Evolutionary conservation across 1,139 yeast genomes (phyloP).

Genomic region (Lodderomyces elongisporus): DNA sequence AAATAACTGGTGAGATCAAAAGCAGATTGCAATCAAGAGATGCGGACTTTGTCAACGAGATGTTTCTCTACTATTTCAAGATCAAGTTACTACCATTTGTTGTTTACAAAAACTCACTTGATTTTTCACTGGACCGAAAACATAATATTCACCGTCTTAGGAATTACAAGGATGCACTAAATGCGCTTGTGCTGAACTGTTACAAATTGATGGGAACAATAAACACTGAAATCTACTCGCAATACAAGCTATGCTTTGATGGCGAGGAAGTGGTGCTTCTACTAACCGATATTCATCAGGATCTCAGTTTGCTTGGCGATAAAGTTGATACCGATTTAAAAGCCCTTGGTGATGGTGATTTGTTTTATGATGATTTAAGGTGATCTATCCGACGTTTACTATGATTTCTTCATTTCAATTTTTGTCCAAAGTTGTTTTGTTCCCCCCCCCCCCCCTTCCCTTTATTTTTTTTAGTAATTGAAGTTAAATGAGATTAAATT

Average conservation of each 20-base stretch:
- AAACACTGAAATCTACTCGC: neutral
- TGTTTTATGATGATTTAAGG: constrained; percentile 6
- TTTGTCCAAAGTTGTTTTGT: no score
- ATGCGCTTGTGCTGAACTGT: constrained; percentile 1
- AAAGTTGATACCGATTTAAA: constrained; percentile 10
- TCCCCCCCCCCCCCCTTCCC: no score
- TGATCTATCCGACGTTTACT: no score
- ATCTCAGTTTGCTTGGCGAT: constrained; percentile 7
- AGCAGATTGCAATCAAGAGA: constrained; percentile 3
- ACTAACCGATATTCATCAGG: constrained; percentile 10
- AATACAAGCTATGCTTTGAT: constrained; percentile 2
- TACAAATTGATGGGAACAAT: constrained; percentile 3
- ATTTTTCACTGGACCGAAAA: constrained; percentile 3
- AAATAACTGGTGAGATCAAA: constrained; percentile 1
- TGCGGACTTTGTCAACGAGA: constrained; percentile 4
- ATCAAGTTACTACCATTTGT: constrained; percentile 13
- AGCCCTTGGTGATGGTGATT: constrained; percentile 10
- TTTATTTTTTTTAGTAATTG: no score
- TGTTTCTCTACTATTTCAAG: constrained; percentile 11
- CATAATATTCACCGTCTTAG: constrained; percentile 1
- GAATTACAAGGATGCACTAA: constrained; percentile 1
- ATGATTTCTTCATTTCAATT: no score
- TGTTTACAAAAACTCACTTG: constrained; percentile 5
- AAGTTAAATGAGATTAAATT: no score
- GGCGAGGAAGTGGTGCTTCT: constrained; percentile 12